Base-by-base conservation (phyloP, 768 basidiomycete genomes). In the Suillus cothurnatus region DNA sequence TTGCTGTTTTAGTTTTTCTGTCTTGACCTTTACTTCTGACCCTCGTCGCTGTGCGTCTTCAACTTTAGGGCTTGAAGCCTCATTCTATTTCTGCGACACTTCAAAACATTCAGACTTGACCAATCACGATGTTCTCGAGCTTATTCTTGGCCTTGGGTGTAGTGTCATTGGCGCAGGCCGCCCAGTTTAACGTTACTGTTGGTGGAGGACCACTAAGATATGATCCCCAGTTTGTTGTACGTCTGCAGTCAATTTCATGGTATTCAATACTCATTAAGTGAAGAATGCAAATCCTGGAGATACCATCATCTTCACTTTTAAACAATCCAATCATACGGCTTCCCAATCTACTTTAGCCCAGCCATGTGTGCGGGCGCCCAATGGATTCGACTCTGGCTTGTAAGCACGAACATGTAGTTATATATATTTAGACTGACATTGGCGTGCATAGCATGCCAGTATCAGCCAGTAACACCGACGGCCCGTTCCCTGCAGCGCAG, bases 341-440 rank as follows among this genome's bases (percentile, higher is more conserved):
- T 87, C 86, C 1, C 87, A 87, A 66, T 87, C 85, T 6, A 76
- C 83, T 1, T 78, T 88, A n/a, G 75, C 71, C 0, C 73, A 69
- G 14, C 88, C 88, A 5, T 89, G 88, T 67, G 55, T 71, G 0
- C 75, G 74, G 7, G 58, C 75, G 12, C 61, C 71, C 0, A 77
- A 71, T 62, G 88, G 86, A 15, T 87, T 89, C 68, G 86, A 88
- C 71, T 80, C 85, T 50, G 84, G 82, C 66, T 88, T 86, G 87
- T 88, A 66, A 73, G 82, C 76, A 15, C 32, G 17, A 36, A 39
- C 21, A 4, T n/a, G 17, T 58, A 23, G n/a, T 64, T 36, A 31
- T 21, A 26, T 12, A n/a, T 21, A n/a, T 31, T 61, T 31, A 45
- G 21, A 26, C 31, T 69, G 36, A 62, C 62, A 14, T 17, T 21